Base-by-base conservation (phyloP, 192 early-diverging fungal genomes). In the Mortierella hygrophila region DNA sequence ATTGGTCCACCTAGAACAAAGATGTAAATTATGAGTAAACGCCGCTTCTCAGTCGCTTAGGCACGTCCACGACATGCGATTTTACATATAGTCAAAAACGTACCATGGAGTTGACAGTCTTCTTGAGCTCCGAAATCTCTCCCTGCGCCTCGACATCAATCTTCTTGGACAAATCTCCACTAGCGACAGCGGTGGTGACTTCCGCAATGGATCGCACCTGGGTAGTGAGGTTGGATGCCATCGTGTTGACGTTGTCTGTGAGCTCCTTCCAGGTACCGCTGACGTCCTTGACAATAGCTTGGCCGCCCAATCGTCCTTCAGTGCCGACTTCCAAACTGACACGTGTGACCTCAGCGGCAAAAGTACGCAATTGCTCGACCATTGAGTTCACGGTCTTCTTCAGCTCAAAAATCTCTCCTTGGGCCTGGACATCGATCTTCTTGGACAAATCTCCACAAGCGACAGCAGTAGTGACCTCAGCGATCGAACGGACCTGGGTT, bases 21-120 rank as follows among this genome's bases (percentile, higher is more conserved):
- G 1, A 40, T 40, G 20, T 9, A 21, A 35, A 54, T 0, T 6
- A 54, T 15, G 15, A 35, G 35, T 20, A 55, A 74, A 13, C 9
- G 54, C 11, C 68, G 54, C 3, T 49, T 49, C 2, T 13, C 44
- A 2, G 10, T 15, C 11, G 18, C 29, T 20, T 7, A 15, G 29
- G 20, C n/a, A 29, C n/a, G 1, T 60, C 3, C 6, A 60, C n/a
- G 6, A n/a, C n/a, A 26, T 60, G 6, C 2, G 23, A n/a, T 26
- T 9, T 23, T n/a, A 60, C n/a, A 60, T 26, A 8, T n/a, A 0
- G 0, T 10, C 21, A n/a, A 11, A 1, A 21, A 54, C 72, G 6
- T 74, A 74, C 94, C 92, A 96, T 93, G 0, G 81, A 89, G 82
- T 96, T 96, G 46, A 96, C 93, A 1, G 93, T 94, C 21, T 88